Conservation (phyloP, 139 green algal species). For the Chlamydomonas sp. region DNA sequence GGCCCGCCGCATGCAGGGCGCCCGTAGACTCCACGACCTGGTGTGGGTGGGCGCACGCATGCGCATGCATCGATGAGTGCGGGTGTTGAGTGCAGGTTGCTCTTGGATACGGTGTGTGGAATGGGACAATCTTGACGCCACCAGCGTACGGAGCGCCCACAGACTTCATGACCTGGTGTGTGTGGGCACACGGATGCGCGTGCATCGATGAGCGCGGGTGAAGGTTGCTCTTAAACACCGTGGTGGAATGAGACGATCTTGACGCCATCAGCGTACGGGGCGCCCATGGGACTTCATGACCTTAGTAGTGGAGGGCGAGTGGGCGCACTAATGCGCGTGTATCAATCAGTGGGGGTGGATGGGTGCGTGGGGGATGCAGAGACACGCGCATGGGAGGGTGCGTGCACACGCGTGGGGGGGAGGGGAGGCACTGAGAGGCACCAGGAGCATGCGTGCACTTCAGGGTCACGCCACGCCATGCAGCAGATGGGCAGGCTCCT, state of each 20-base stretch:
- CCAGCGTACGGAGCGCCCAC: not conserved
- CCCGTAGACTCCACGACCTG: not conserved
- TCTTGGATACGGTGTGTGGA: not conserved
- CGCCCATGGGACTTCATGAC: not conserved
- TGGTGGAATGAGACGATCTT: not conserved
- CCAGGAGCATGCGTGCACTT: too few species aligned
- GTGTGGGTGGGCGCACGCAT: conserved; percentile 50
- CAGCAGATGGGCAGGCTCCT: too few species aligned
- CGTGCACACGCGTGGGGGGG: too few species aligned
- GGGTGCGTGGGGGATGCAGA: too few species aligned
- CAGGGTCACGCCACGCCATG: too few species aligned
- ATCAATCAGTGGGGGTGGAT: not conserved
- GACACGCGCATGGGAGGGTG: too few species aligned
- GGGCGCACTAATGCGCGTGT: conserved; percentile 21
- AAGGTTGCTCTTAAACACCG: not conserved
- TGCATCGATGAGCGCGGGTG: not conserved
- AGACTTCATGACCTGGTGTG: conserved; percentile 26
- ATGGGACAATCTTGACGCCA: not conserved
- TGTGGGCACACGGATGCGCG: conserved; percentile 48
- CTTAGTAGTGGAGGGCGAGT: conserved; percentile 70
- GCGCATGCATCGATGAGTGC: not conserved
- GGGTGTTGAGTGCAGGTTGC: not conserved
- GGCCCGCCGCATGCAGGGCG: not conserved
- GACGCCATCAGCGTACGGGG: not conserved
- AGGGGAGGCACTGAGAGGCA: too few species aligned